phyloP scores from a whole-genome alignment of 2,329 filamentous ascomycete species.

The Aureobasidium musti region DNA sequence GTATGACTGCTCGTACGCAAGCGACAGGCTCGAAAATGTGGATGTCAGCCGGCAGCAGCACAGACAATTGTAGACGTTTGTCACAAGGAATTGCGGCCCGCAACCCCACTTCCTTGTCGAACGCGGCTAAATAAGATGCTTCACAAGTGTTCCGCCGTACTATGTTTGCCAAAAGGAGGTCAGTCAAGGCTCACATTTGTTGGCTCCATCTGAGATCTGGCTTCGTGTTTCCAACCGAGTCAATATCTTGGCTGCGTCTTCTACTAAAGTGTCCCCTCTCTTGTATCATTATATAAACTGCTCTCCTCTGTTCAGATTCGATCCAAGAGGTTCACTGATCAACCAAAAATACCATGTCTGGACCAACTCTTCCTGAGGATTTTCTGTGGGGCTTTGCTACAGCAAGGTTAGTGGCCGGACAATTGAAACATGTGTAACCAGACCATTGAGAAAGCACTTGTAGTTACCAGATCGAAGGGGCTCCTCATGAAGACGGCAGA shows the following conservation, averaged over 20 bases:
- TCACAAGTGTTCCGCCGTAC: not conserved
- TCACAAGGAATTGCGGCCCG: not conserved
- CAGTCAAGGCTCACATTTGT: not conserved
- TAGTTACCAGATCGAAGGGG: slow-evolving; percentile 88
- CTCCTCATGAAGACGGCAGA: slow-evolving; percentile 71
- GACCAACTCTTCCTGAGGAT: slow-evolving; percentile 36
- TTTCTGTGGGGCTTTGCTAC: slow-evolving; percentile 67
- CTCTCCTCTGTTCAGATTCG: not conserved
- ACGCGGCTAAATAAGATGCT: not conserved
- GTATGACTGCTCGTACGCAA: not conserved
- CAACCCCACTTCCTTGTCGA: not conserved
- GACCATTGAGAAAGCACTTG: not conserved
- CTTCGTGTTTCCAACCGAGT: not conserved
- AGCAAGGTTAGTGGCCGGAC: slow-evolving; percentile 47
- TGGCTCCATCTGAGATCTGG: not conserved
- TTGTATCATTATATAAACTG: slow-evolving; percentile 6
- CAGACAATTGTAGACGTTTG: not conserved
- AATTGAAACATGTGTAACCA: not conserved
- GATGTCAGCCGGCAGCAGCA: not conserved
- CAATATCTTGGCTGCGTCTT: slow-evolving; percentile 46
- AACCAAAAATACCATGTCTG: not conserved
- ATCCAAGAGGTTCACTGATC: not conserved
- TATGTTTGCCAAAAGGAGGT: not conserved
- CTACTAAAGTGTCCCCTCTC: slow-evolving; percentile 51
- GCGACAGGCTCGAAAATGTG: not conserved